Base-by-base conservation (phyloP, 371 early-diverging fungal species). In the Apophysomyces sp. region DNA sequence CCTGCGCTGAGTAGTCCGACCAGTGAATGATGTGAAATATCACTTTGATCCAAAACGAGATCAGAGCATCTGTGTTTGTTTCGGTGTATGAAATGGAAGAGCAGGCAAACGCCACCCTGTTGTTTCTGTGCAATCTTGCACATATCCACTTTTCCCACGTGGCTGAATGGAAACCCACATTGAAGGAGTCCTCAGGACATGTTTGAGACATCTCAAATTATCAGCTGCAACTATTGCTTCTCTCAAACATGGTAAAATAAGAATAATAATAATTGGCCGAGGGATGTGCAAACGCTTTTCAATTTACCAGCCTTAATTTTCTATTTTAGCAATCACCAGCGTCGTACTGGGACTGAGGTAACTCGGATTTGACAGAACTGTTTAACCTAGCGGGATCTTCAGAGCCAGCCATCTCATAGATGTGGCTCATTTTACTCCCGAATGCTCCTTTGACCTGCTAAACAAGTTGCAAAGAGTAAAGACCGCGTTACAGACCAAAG, bases 321-420 rank as follows among this genome's bases (percentile, higher is more conserved):
- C 4, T 34, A 52, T 31, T 21, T 16, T 36, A 61, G 61, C 55
- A 24, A n/a, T 61, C 32, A 28, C 30, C 13, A 7, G 36, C 2
- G 61, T 61, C 4, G 54, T 52, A 28, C 40, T 61, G 16, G 61
- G 61, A 16, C 21, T 61, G 39, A 61, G 61, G 61, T 61, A 61
- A 34, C n/a, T n/a, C n/a, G n/a, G n/a, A n/a, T n/a, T n/a, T n/a
- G n/a, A n/a, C n/a, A n/a, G n/a, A n/a, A n/a, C n/a, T n/a, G n/a
- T n/a, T n/a, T n/a, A n/a, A n/a, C n/a, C n/a, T n/a, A n/a, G n/a
- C n/a, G n/a, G n/a, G n/a, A n/a, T n/a, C n/a, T 28, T 0, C 59
- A 71, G 71, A 57, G 58, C 62, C 29, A 37, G 57, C 21, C 66
- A 71, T 63, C 62, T 71, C 40, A 56, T 71, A 8, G 71, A 71